Conservation (phyloP, 768 basidiomycete species). For the Austroboletus festivus region DNA sequence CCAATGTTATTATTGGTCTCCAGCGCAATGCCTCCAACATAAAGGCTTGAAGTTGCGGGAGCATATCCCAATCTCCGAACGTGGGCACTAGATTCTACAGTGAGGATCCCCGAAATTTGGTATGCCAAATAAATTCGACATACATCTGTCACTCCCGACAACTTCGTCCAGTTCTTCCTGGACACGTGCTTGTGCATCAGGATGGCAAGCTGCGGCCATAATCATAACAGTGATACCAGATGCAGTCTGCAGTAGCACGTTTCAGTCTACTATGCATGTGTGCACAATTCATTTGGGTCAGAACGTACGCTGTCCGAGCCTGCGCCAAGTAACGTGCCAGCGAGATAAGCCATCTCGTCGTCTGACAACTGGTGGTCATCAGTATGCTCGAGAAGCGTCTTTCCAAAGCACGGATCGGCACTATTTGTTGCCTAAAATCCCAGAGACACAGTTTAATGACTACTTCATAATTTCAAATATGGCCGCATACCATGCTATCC, state of each 20-base stretch:
- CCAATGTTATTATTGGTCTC: constrained; percentile 28
- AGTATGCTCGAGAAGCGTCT: constrained; percentile 50
- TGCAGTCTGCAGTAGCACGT: constrained; percentile 34
- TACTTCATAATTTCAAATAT: too few relatives aligned
- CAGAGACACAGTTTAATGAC: background rate
- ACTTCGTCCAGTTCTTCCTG: constrained; percentile 52
- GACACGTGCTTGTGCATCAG: constrained; percentile 44
- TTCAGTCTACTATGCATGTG: background rate
- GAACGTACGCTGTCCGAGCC: constrained; percentile 47
- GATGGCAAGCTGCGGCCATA: constrained; percentile 49
- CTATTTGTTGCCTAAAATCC: constrained; percentile 6
- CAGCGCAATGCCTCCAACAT: constrained; percentile 34
- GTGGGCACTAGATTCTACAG: constrained; percentile 28
- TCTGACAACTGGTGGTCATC: constrained; percentile 46
- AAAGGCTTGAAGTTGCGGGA: constrained; percentile 35
- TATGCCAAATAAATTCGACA: background rate
- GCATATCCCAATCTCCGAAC: constrained; percentile 30
- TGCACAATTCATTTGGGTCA: background rate
- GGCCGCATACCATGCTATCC: background rate
- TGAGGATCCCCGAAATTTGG: background rate
- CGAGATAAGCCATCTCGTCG: constrained; percentile 55
- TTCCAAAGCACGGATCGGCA: constrained; percentile 39
- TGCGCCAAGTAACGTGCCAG: constrained; percentile 59
- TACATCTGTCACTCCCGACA: constrained; percentile 36
- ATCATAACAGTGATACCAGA: constrained; percentile 47